Evolutionary conservation across 1,284 basidiomycete species (phyloP), one percentile per base, ranked within the genome.

Genomic region (Erythrobasidium hasegawianum): DNA sequence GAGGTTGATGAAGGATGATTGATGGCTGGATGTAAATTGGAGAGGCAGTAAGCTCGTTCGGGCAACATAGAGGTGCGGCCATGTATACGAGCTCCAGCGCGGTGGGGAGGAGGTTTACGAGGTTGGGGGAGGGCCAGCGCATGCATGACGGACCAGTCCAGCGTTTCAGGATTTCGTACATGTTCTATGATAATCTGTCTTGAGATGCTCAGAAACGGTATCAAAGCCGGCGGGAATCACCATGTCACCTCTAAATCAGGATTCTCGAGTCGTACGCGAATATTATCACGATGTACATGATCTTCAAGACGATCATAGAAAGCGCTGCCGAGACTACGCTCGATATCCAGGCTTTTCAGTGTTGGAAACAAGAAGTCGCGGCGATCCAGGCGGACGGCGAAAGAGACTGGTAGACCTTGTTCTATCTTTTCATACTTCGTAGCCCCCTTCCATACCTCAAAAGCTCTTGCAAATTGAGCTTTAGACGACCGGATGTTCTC

Each of bases 61-160:
- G 61, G 54, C 13, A 64, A 39, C 53, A 64, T 27, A 10, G 61
- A 55, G 20, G 61, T 64, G 3, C 61, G 53, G 18, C 61, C 61
- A 18, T 26, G 53, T 57, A 64, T 10, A 9, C 26, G 54, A 14
- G 27, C 20, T 22, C 27, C 45, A 5, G 18, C 1, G 39, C 61
- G 61, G 33, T 33, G 33, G 11, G 33, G 22, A 43, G 61, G 22
- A n/a, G 61, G 53, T 26, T 27, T 52, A 41, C 24, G 26, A 18
- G 45, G n/a, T 4, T 7, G 22, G 1, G 61, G 61, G 1, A 64
- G 29, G 14, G 22, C 53, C 11, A 64, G 13, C 55, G 52, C 53
- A 11, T 16, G 24, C 27, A 64, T 38, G n/a, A 47, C 26, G 16
- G 7, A 22, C 54, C 53, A 56, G n/a, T 20, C 33, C n/a, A 24